These are phyloP conservation scores for Rhytidhysteron rufulum DNA, from an alignment of 2,329 filamentous ascomycete genomes.

Conservation along the genomic window DNA sequence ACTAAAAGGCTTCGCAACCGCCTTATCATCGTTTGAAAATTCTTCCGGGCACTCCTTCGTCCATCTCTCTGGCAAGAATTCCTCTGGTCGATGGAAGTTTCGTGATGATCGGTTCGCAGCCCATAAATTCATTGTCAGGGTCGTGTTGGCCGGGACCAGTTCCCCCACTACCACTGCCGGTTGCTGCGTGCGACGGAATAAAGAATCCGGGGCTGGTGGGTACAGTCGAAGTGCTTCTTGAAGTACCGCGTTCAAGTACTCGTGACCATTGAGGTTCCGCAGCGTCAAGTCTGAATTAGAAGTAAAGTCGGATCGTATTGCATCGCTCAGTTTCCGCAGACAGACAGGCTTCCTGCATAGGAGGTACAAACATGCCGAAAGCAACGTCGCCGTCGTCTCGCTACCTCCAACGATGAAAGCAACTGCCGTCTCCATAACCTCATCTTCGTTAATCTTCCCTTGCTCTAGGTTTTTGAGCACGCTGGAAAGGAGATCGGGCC, in stretches of 20 bases:
- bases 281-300: constrained; percentile 6
- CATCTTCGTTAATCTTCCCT: background rate
- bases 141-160: too few species aligned
- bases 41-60: too few species aligned
- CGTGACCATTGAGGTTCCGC: background rate
- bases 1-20: too few species aligned
- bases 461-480: background rate
- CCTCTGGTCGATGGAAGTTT: too few species aligned
- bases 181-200: constrained; percentile 23
- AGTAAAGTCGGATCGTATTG: constrained; percentile 7
- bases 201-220: constrained; percentile 12
- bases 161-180: too few species aligned
- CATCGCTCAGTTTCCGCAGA: constrained; percentile 4
- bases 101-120: too few species aligned
- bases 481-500: constrained; percentile 22
- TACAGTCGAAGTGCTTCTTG: constrained; percentile 5
- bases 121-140: too few species aligned
- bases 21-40: too few species aligned
- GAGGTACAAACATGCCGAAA: constrained; percentile 21
- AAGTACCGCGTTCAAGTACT: background rate
- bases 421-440: background rate
- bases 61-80: too few species aligned
- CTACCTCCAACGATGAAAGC: constrained; percentile 30
- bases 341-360: constrained; percentile 10
- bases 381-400: constrained; percentile 29